Evolutionary conservation across 805 yeast genomes (phyloP).

Genomic region (Kuraishia ogatae): DNA sequence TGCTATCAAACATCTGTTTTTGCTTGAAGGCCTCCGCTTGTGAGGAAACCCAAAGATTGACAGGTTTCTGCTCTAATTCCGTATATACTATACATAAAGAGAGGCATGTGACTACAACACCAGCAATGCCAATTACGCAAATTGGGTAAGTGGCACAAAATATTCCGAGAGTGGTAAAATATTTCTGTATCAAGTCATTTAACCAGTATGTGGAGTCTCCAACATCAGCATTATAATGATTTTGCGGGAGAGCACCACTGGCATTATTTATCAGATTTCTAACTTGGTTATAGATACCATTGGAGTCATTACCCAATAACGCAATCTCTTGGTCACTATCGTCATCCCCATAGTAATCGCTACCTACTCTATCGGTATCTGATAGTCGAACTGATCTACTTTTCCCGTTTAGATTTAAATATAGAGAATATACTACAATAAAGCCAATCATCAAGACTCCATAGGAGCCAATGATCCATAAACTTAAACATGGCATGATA

Average conservation of each 20-base stretch:
- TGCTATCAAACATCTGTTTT: slow-evolving; percentile 60
- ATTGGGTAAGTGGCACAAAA: slow-evolving; percentile 58
- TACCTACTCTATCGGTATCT: background rate
- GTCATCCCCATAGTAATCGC: background rate
- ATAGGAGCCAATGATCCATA: slow-evolving; percentile 48
- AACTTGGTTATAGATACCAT: background rate
- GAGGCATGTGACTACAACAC: slow-evolving; percentile 32
- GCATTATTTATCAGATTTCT: background rate
- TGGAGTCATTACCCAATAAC: background rate
- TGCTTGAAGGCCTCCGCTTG: slow-evolving; percentile 60
- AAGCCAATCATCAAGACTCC: slow-evolving; percentile 10
- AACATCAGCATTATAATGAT: background rate
- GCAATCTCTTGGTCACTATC: background rate
- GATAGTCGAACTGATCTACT: background rate
- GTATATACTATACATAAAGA: slow-evolving; percentile 44
- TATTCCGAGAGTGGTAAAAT: slow-evolving; percentile 43
- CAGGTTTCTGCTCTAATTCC: slow-evolving; percentile 69
- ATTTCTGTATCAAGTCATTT: slow-evolving; percentile 36
- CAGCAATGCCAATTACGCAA: slow-evolving; percentile 33
- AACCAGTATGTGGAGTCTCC: slow-evolving; percentile 29
- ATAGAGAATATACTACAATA: slow-evolving; percentile 1
- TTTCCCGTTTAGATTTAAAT: background rate
- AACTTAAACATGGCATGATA: slow-evolving; percentile 64
- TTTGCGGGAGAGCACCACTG: background rate
- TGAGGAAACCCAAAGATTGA: slow-evolving; percentile 85